Conservation (phyloP, 257 asterid species). For the Craterostigma plantagineum region DNA sequence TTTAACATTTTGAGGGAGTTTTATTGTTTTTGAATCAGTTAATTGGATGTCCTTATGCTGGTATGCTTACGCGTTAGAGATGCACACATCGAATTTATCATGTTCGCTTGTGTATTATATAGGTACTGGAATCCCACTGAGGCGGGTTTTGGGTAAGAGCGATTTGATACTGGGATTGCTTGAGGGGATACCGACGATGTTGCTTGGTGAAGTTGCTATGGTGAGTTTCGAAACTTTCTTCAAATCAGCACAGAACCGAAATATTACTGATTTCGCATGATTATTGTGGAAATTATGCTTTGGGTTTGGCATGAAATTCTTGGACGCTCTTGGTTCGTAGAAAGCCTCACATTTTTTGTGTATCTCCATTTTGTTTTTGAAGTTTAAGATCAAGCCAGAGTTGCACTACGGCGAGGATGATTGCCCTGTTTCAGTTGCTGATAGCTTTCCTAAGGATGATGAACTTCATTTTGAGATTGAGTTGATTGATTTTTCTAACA, state of each 20-base stretch:
- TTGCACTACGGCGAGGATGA: constrained; percentile 79
- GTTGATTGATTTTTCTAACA: constrained; percentile 75
- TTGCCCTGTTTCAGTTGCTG: constrained; percentile 64
- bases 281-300: no score
- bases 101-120: constrained; percentile 10
- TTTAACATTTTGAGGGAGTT: background rate
- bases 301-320: no score
- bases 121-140: constrained; percentile 63
- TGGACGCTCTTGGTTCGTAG: no score
- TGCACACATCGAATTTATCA: constrained; percentile 3
- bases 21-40: background rate
- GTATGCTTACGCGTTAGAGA: no score
- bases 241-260: background rate
- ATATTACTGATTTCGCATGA: background rate
- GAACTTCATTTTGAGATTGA: constrained; percentile 96
- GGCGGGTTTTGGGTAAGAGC: constrained; percentile 91
- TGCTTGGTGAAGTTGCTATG: constrained; percentile 93
- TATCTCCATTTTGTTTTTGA: constrained; percentile 10
- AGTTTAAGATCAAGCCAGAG: constrained; percentile 93
- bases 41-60: background rate
- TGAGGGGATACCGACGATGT: constrained; percentile 88
- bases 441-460: constrained; percentile 74
- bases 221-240: constrained; percentile 17
- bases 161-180: constrained; percentile 72
- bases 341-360: background rate